A percentile compares a stretch with the other conserved stretches of the same genome.
These are phyloP conservation scores for Actinomortierella ambigua DNA, from an alignment of 371 early-diverging fungal species.

Conservation along the genomic window DNA sequence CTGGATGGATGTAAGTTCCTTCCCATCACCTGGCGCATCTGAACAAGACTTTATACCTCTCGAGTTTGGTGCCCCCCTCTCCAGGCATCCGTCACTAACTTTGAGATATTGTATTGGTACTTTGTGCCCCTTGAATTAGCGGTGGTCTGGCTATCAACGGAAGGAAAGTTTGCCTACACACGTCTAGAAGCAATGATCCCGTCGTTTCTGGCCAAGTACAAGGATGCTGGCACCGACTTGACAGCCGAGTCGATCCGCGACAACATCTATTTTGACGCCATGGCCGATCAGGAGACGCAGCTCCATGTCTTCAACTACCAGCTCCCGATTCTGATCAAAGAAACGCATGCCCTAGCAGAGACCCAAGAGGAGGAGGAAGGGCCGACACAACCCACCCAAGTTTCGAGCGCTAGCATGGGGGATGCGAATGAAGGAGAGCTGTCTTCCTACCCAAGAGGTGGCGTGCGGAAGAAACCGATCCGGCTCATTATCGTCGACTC, in stretches of 20 bases:
- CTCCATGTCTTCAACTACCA: constrained; percentile 73
- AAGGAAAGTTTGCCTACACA: constrained; percentile 62
- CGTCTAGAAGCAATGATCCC: constrained; percentile 54
- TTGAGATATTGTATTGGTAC: neutral
- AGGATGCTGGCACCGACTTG: constrained; percentile 17
- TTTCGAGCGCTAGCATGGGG: neutral
- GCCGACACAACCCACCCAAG: neutral
- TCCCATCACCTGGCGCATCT: too few relatives aligned
- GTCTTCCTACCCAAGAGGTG: too few relatives aligned
- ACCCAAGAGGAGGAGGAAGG: constrained; percentile 1
- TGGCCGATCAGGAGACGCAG: constrained; percentile 73
- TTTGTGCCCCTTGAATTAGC: constrained; percentile 40
- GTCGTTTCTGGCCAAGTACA: constrained; percentile 43
- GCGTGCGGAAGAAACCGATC: constrained; percentile 48
- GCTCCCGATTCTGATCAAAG: constrained; percentile 64
- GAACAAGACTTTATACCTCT: too few relatives aligned
- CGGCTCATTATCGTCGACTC: constrained; percentile 84
- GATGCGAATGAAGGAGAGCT: too few relatives aligned
- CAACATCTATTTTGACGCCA: constrained; percentile 64
- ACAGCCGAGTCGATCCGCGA: constrained; percentile 30
- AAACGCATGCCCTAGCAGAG: constrained; percentile 12
- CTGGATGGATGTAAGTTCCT: constrained; percentile 63
- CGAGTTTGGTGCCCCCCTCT: too few relatives aligned
- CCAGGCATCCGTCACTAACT: too few relatives aligned
- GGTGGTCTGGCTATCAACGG: constrained; percentile 67